A percentile compares a stretch with the other conserved stretches of the same genome.
These are phyloP conservation scores for Tetradesmus lagerheimii DNA, from an alignment of 139 green algal species.

Conservation along the genomic window DNA sequence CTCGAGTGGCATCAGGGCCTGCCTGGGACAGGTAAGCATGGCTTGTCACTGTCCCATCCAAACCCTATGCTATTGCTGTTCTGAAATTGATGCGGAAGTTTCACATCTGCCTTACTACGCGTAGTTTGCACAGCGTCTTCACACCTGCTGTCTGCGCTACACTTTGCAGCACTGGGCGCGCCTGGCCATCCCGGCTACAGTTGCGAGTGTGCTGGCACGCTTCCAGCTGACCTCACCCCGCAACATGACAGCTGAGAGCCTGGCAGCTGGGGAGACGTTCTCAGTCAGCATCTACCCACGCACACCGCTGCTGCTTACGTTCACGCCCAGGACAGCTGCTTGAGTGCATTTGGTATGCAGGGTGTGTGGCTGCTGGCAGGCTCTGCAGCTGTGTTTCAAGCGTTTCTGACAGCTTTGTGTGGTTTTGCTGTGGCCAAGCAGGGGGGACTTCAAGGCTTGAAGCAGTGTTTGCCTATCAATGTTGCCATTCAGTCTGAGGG, in stretches of 20 bases:
- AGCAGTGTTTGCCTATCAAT: no score
- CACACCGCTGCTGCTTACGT: background rate
- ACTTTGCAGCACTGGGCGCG: slow-evolving; percentile 42
- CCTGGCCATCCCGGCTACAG: slow-evolving; percentile 12
- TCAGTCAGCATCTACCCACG: background rate
- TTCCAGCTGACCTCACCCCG: slow-evolving; percentile 17
- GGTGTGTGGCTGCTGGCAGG: no score
- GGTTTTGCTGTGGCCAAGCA: no score
- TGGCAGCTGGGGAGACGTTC: slow-evolving; percentile 34
- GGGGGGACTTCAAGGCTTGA: no score
- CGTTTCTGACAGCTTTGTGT: no score
- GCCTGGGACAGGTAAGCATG: slow-evolving; percentile 29
- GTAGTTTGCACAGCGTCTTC: no score
- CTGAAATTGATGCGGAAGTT: no score
- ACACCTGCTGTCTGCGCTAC: background rate
- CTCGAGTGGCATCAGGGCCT: background rate
- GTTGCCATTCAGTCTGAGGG: no score
- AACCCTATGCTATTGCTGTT: no score
- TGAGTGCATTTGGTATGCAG: background rate
- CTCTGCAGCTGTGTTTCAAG: no score
- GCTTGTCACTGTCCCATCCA: no score
- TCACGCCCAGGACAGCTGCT: background rate
- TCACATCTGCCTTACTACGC: no score
- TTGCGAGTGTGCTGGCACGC: slow-evolving; percentile 3
- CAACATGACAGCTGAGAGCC: slow-evolving; percentile 6